Evolutionary conservation across 148 eudicot genomes (phyloP).

Genomic region (Vaccinium macrocarpon): DNA sequence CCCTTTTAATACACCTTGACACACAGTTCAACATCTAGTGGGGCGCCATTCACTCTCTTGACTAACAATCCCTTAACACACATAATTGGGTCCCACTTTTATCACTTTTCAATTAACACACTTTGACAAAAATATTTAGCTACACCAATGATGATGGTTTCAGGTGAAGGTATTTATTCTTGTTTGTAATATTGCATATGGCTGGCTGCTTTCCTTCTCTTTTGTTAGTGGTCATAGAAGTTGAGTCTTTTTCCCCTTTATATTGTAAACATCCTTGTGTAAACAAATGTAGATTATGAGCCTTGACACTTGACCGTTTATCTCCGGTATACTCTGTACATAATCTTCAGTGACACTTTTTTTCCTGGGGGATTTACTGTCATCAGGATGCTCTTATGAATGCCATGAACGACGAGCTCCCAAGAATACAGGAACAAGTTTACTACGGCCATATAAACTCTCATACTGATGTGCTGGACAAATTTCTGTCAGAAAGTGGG

Average conservation of each 20-base stretch:
- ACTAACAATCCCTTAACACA: background rate
- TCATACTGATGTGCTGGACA: slow-evolving; percentile 83
- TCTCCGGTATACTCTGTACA: background rate
- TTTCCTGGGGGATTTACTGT: slow-evolving; percentile 8
- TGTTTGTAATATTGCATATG: background rate
- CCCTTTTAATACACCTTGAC: background rate
- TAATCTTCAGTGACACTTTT: slow-evolving; percentile 8
- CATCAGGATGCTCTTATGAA: slow-evolving; percentile 70
- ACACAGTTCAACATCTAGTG: background rate
- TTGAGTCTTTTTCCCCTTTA: background rate
- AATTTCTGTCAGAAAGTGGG: slow-evolving; percentile 86
- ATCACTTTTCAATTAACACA: background rate
- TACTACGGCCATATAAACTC: slow-evolving; percentile 89
- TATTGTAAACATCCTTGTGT: background rate
- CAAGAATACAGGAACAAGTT: slow-evolving; percentile 96
- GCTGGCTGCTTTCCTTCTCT: background rate
- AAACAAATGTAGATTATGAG: background rate
- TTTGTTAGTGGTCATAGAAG: background rate
- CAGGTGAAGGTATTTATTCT: background rate
- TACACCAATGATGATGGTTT: background rate
- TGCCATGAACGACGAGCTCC: slow-evolving; percentile 96
- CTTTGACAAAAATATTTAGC: background rate
- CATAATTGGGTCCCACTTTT: background rate
- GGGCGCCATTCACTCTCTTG: background rate
- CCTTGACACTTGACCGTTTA: slow-evolving; percentile 2